Evolutionary conservation across 768 basidiomycete species (phyloP), one percentile per base, ranked within the genome.

Genomic region (Tricholomella constricta): DNA sequence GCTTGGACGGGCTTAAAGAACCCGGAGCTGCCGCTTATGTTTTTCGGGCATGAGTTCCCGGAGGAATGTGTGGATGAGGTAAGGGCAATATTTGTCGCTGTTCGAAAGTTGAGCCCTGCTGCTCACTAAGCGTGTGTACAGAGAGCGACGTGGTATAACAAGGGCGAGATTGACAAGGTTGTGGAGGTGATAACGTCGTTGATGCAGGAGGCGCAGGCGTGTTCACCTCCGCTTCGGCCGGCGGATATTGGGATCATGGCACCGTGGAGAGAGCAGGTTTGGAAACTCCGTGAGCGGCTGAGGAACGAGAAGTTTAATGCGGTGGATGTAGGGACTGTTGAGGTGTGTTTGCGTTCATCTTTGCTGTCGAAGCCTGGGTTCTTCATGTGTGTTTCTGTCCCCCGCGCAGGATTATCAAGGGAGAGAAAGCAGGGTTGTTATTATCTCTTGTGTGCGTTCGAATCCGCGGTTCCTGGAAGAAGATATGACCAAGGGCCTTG

Each of bases 381-480:
- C n/a, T n/a, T n/a, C n/a, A n/a, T n/a, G n/a, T n/a, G n/a, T n/a
- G n/a, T n/a, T n/a, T n/a, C n/a, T n/a, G n/a, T n/a, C n/a, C n/a
- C n/a, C n/a, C n/a, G n/a, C n/a, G n/a, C 50, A 74, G 74, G 78
- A 80, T 57, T 80, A 75, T 53, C 79, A 80, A 70, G 78, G 79
- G 35, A 70, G 79, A 51, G 79, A 81, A 62, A 75, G 71, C 56
- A 66, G 79, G 26, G 74, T 79, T 8, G 69, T 79, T n/a, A 77
- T 81, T 17, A 72, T 81, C 19, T 79, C 78, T 19, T 79, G 78
- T 58, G 78, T 81, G 11, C 69, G 78, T 52, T 77, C 76, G 9
- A 76, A 66, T 49, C 56, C 65, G 9, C 66, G 78, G 17, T 81
- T 80, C 54, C 50, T 81, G 62, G 66, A 75, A n/a, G 79, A 81